These are phyloP conservation scores for Tolypocladium pustulatum DNA, from an alignment of 2,329 filamentous ascomycete species.

Conservation along the genomic window DNA sequence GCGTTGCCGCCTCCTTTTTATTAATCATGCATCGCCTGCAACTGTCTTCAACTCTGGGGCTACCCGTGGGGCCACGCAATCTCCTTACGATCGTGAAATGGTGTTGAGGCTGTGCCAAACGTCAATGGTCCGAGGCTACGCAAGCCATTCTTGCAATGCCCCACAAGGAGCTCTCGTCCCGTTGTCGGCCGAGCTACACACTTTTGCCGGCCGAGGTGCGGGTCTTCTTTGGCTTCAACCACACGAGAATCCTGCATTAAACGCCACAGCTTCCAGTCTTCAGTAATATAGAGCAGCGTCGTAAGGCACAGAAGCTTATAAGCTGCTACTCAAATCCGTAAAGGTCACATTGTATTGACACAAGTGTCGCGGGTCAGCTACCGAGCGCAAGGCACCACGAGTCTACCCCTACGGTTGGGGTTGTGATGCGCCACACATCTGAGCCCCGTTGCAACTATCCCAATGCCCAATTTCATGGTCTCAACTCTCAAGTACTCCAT, in stretches of 20 bases:
- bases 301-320: not conserved
- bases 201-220: not conserved
- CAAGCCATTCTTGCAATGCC: not conserved
- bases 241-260: not conserved
- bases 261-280: not conserved
- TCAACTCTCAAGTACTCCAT: not conserved
- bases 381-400: too few relatives aligned
- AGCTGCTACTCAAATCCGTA: not conserved
- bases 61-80: not conserved
- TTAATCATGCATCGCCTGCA: not conserved
- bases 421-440: too few relatives aligned
- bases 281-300: too few relatives aligned
- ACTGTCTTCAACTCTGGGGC: not conserved
- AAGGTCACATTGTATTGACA: not conserved
- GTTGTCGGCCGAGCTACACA: too few relatives aligned
- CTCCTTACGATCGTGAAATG: not conserved
- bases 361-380: too few relatives aligned
- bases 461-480: too few relatives aligned
- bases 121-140: not conserved
- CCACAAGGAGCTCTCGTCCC: not conserved
- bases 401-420: too few relatives aligned
- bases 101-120: not conserved
- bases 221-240: not conserved
- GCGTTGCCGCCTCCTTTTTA: not conserved
- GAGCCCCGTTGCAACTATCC: too few relatives aligned